Evolutionary conservation across 73 alveolate genomes (phyloP), one percentile per base, ranked within the genome.

Genomic region (Stentor roeselii): DNA sequence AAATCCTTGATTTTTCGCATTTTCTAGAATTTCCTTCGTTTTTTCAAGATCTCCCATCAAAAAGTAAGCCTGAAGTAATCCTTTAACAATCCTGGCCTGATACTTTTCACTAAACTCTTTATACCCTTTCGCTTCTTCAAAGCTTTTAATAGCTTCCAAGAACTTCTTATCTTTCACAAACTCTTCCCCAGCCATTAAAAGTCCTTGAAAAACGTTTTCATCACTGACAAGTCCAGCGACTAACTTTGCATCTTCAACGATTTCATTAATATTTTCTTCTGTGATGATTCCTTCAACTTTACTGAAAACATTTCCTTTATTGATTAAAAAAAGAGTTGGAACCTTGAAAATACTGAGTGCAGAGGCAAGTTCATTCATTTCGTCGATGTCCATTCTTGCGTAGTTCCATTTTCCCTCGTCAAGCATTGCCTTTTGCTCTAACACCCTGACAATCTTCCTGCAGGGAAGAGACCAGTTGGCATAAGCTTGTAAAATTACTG

Each of bases 401-500:
- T 21, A 35, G n/a, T 31, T 32, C 3, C 84, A 76, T 37, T 41
- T 76, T 3, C 84, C 84, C n/a, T 35, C 0, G 6, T 34, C 74
- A 36, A 36, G 82, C 36, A 76, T 21, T 1, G 75, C 36, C 14
- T 41, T 15, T 2, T 76, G 32, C n/a, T 37, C 36, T 21, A 76
- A 21, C 6, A 76, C n/a, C n/a, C 82, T 78, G 39, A 39, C 67
- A 27, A 76, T 27, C 85, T 76, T 76, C 34, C 74, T 76, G 37
- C 84, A 76, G 21, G 80, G 80, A 67, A 21, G 21, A 32, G 41
- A 21, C 80, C 80, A 67, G 34, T 67, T 32, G 21, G 80, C 80
- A 67, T 67, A 67, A 21, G 41, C n/a, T 21, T 67, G n/a, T 21
- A 67, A 32, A 0, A 67, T 40, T 21, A 67, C 80, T 67, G 80